Conservation (phyloP, 2,329 filamentous ascomycete species). For the Cordyceps cateniannulata region DNA sequence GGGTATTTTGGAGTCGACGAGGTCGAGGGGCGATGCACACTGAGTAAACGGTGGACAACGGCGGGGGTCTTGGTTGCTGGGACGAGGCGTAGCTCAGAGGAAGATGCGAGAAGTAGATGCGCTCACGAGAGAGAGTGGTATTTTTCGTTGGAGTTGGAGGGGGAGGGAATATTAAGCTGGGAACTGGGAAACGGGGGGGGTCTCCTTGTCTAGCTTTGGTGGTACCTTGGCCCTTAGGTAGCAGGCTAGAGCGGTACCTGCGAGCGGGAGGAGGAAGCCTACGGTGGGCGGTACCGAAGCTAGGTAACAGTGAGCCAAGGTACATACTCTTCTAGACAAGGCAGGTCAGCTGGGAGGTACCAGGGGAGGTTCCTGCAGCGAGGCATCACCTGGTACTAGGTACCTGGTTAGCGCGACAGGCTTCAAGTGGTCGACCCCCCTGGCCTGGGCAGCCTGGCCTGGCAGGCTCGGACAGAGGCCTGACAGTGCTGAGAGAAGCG, state of each 20-base stretch:
- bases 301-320: background rate
- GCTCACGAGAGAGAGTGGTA: conserved; percentile 6
- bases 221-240: background rate
- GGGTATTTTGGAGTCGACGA: background rate
- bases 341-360: background rate
- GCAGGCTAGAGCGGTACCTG: background rate
- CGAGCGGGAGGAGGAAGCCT: background rate
- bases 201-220: background rate
- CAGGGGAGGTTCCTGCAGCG: background rate
- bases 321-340: background rate
- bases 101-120: conserved; percentile 7
- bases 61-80: background rate
- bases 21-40: background rate
- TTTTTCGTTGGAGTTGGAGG: conserved; percentile 10
- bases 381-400: background rate
- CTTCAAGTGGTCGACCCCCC: background rate
- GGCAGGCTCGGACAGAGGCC: background rate
- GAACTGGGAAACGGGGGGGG: conserved; percentile 1
- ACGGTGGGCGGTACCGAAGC: background rate
- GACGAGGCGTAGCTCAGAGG: background rate
- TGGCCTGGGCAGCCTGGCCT: background rate
- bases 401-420: background rate
- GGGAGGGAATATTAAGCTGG: conserved; percentile 11
- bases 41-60: background rate
- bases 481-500: background rate